These are phyloP conservation scores for Nothomitra cinnamomea DNA, from an alignment of 2,329 filamentous ascomycete species.

Conservation along the genomic window DNA sequence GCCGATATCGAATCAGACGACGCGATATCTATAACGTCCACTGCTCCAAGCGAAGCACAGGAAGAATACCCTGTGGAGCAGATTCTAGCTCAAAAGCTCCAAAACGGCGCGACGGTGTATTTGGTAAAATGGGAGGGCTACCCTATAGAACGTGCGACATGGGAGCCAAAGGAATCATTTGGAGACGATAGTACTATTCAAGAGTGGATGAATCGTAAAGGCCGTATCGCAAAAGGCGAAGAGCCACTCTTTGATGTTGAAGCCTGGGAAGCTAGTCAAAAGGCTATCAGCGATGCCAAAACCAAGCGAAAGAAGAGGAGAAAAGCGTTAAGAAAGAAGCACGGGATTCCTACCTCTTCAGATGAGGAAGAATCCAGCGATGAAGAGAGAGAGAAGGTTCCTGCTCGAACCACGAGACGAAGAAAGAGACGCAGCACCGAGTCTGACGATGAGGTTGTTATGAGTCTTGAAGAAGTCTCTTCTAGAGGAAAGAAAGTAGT, in stretches of 20 bases:
- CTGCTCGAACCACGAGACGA: too few species aligned
- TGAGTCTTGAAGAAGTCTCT: too few species aligned
- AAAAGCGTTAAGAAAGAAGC: slow-evolving; percentile 19
- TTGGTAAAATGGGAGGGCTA: slow-evolving; percentile 51
- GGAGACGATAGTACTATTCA: slow-evolving; percentile 20
- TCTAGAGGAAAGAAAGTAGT: background rate
- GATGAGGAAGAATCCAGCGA: background rate
- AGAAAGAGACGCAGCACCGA: background rate
- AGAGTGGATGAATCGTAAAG: slow-evolving; percentile 24
- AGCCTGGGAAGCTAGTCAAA: slow-evolving; percentile 16
- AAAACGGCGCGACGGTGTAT: slow-evolving; percentile 27
- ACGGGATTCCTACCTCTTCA: background rate
- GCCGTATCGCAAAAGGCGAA: slow-evolving; percentile 17
- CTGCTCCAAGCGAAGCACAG: slow-evolving; percentile 24
- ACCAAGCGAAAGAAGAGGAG: slow-evolving; percentile 13
- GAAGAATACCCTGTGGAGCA: slow-evolving; percentile 37
- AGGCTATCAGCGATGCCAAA: slow-evolving; percentile 12
- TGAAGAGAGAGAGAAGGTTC: background rate
- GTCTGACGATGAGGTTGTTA: background rate
- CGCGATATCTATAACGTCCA: slow-evolving; percentile 40
- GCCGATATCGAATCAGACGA: slow-evolving; percentile 24
- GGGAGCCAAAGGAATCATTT: slow-evolving; percentile 31
- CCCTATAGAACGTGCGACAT: slow-evolving; percentile 35
- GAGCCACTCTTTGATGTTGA: slow-evolving; percentile 19
- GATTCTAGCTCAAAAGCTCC: slow-evolving; percentile 30